phyloP scores from a whole-genome alignment of 768 basidiomycete species.

The Leccinum truebloodii region DNA sequence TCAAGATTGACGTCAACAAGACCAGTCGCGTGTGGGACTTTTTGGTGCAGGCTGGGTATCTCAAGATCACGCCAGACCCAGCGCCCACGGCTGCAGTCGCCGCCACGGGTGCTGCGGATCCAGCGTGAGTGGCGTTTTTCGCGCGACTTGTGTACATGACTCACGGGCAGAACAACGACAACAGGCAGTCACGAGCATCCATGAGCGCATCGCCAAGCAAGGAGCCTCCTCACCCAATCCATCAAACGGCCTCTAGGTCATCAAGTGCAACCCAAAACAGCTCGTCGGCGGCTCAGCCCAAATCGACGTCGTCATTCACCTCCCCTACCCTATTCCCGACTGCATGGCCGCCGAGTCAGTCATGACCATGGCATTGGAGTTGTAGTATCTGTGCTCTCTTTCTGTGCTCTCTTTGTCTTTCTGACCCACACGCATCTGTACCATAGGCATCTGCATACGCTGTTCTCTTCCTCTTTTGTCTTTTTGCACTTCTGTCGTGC shows the following conservation, averaged over 20 bases:
- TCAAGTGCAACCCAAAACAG: slow-evolving; percentile 21
- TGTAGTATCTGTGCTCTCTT: not conserved
- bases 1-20: slow-evolving; percentile 94
- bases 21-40: slow-evolving; percentile 93
- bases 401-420: not conserved
- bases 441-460: slow-evolving; percentile 28
- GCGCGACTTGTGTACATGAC: not conserved
- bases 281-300: slow-evolving; percentile 10
- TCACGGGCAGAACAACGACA: not conserved
- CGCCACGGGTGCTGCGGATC: slow-evolving; percentile 21
- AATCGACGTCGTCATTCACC: slow-evolving; percentile 15
- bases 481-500: not conserved
- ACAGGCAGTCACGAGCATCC: slow-evolving; percentile 17
- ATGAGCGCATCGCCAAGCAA: slow-evolving; percentile 30
- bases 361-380: slow-evolving; percentile 3
- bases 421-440: slow-evolving; percentile 28
- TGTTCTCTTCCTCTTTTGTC: slow-evolving; percentile 3
- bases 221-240: slow-evolving; percentile 25
- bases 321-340: slow-evolving; percentile 27
- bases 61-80: slow-evolving; percentile 65
- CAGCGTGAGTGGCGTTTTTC: slow-evolving; percentile 33
- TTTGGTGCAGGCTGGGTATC: slow-evolving; percentile 80
- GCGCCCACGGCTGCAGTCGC: slow-evolving; percentile 30
- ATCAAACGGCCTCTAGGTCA: not conserved
- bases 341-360: slow-evolving; percentile 23